Percentiles rank a stretch among this genome's conserved stretches.
These are phyloP conservation scores for Ilyonectria sp. DNA, from an alignment of 2,329 filamentous ascomycete genomes.

Conservation along the genomic window DNA sequence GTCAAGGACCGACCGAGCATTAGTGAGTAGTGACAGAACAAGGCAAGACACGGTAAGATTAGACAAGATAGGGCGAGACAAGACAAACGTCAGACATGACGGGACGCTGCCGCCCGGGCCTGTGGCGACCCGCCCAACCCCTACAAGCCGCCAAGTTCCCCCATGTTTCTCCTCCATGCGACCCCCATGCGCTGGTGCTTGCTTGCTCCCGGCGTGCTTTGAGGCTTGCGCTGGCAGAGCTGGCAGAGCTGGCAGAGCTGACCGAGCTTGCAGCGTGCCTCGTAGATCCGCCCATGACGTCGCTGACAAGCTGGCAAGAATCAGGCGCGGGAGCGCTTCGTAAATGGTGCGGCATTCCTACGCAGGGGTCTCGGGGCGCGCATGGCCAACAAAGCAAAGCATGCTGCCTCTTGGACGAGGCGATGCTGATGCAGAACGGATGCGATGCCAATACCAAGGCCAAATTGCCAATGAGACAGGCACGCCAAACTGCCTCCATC, in stretches of 20 bases:
- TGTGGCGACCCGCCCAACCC: conserved; percentile 15
- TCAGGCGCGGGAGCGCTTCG: conserved; percentile 5
- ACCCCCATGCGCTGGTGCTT: conserved; percentile 21
- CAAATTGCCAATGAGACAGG: conserved; percentile 13
- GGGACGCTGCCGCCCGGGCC: conserved; percentile 14
- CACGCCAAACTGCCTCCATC: conserved; percentile 26
- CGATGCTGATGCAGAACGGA: conserved; percentile 18
- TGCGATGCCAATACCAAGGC: conserved; percentile 21
- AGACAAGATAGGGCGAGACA: conserved; percentile 31
- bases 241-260: conserved; percentile 11
- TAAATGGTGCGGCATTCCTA: conserved; percentile 19
- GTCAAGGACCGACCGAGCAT: conserved; percentile 28
- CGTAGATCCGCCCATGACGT: conserved; percentile 35
- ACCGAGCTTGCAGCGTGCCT: conserved; percentile 8
- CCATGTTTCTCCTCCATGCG: conserved; percentile 33
- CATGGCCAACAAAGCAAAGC: conserved; percentile 33
- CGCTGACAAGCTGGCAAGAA: conserved; percentile 18
- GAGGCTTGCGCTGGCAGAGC: conserved; percentile 18
- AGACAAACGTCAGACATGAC: conserved; percentile 14
- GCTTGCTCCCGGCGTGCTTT: not conserved
- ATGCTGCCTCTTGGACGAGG: conserved; percentile 20
- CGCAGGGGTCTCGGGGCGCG: conserved; percentile 19
- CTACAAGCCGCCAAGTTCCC: conserved; percentile 11
- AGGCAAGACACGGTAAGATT: conserved; percentile 13
- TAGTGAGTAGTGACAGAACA: conserved; percentile 31